phyloP scores from a whole-genome alignment of 208 protist genomes.

The Lotmaria passim region DNA sequence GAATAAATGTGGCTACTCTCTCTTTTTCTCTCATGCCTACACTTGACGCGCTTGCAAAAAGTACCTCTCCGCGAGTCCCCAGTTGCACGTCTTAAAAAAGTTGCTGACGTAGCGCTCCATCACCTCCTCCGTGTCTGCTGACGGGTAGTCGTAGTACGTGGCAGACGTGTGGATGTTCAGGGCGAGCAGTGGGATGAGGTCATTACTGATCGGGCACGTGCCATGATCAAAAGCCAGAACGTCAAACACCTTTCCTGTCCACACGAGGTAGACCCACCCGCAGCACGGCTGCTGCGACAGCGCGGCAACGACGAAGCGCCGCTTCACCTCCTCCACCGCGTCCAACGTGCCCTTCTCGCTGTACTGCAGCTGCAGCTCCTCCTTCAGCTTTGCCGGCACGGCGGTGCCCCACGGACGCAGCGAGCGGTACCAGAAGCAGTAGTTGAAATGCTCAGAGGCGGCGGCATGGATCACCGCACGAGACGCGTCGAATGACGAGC shows the following conservation, averaged over 20 bases:
- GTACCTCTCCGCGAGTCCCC: slow-evolving; percentile 69
- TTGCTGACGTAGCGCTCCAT: slow-evolving; percentile 79
- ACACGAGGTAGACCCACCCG: slow-evolving; percentile 89
- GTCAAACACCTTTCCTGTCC: slow-evolving; percentile 83
- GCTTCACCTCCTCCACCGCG: slow-evolving; percentile 66
- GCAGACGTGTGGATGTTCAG: slow-evolving; percentile 81
- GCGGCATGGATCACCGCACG: slow-evolving; percentile 69
- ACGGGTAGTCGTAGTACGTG: slow-evolving; percentile 64
- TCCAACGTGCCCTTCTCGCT: slow-evolving; percentile 61
- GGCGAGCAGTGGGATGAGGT: slow-evolving; percentile 75
- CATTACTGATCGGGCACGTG: slow-evolving; percentile 72
- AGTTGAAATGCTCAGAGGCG: slow-evolving; percentile 90
- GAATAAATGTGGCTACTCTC: too few relatives aligned
- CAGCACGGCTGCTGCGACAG: slow-evolving; percentile 65
- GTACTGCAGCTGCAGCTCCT: slow-evolving; percentile 82
- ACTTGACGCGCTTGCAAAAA: slow-evolving; percentile 38
- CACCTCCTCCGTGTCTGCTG: slow-evolving; percentile 10
- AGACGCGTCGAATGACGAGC: slow-evolving; percentile 82
- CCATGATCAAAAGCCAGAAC: slow-evolving; percentile 81
- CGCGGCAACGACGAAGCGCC: slow-evolving; percentile 50
- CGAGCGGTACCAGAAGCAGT: slow-evolving; percentile 91
- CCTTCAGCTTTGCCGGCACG: slow-evolving; percentile 61
- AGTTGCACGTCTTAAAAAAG: slow-evolving; percentile 91
- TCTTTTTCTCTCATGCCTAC: too few relatives aligned
- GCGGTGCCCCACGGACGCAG: slow-evolving; percentile 83